Conservation (phyloP, 345 rosid species). For the Excoecaria agallocha region DNA sequence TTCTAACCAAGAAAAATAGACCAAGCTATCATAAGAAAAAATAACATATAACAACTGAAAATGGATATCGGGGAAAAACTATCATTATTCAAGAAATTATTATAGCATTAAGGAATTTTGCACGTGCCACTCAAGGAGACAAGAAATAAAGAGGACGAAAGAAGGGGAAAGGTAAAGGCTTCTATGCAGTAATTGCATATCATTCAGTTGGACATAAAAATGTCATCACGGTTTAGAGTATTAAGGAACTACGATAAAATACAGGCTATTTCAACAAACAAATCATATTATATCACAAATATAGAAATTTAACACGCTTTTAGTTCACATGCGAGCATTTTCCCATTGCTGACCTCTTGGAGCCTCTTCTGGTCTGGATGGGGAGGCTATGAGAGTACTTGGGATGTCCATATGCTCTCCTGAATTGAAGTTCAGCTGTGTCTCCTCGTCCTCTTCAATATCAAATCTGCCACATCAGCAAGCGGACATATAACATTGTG, state of each 20-base stretch:
- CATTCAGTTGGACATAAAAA: no score
- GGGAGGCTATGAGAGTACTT: constrained; percentile 45
- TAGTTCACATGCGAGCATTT: background rate
- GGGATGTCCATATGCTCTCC: constrained; percentile 51
- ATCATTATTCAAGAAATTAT: background rate
- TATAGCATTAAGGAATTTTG: background rate
- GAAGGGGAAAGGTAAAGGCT: no score
- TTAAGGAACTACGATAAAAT: background rate
- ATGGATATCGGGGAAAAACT: no score
- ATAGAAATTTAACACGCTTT: no score
- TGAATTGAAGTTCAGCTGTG: constrained; percentile 47
- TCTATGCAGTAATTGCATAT: no score
- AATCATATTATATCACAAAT: no score
- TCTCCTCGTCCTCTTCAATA: constrained; percentile 62
- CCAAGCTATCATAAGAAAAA: background rate
- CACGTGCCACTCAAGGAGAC: background rate
- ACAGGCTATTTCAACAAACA: no score
- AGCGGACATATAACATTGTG: background rate
- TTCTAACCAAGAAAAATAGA: no score
- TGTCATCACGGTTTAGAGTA: no score
- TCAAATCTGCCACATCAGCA: constrained; percentile 60
- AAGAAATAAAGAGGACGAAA: background rate
- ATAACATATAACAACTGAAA: background rate
- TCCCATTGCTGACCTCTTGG: constrained; percentile 46
- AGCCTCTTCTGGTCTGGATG: constrained; percentile 42